Conservation (phyloP, 2,329 filamentous ascomycete genomes). For the Fusarium sterilihyphosum region DNA sequence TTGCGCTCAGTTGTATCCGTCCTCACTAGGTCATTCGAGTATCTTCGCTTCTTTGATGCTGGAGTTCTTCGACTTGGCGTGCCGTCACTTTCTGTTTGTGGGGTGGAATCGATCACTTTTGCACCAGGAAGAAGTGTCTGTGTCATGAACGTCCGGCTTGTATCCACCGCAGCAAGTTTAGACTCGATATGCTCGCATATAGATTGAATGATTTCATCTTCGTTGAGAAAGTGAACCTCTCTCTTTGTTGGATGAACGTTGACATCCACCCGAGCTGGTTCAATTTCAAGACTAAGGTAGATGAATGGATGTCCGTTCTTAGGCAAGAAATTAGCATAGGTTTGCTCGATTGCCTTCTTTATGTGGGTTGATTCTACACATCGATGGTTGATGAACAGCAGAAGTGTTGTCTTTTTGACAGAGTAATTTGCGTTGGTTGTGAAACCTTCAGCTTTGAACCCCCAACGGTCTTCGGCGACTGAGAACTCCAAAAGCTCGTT, state of each 20-base stretch:
- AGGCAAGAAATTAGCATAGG: conserved; percentile 85
- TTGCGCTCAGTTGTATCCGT: conserved; percentile 91
- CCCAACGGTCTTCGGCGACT: conserved; percentile 78
- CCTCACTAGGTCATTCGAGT: conserved; percentile 82
- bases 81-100: conserved; percentile 42
- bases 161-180: conserved; percentile 86
- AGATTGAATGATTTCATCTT: conserved; percentile 91
- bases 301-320: conserved; percentile 95
- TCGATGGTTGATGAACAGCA: conserved; percentile 97
- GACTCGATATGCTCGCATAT: conserved; percentile 84
- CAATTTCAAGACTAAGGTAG: conserved; percentile 92
- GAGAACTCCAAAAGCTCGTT: conserved; percentile 87
- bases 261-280: conserved; percentile 91
- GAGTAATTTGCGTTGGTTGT: conserved; percentile 95
- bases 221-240: conserved; percentile 96
- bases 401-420: conserved; percentile 85
- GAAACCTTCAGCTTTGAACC: conserved; percentile 83
- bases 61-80: conserved; percentile 48
- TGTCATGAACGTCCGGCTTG: conserved; percentile 92
- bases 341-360: conserved; percentile 91
- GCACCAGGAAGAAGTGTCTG: conserved; percentile 86
- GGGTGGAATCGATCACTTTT: conserved; percentile 40
- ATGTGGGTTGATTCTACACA: conserved; percentile 90
- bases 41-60: conserved; percentile 53
- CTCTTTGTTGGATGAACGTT: conserved; percentile 98